phyloP scores from a whole-genome alignment of 1,139 yeast genomes.

The Pichia sp. region DNA sequence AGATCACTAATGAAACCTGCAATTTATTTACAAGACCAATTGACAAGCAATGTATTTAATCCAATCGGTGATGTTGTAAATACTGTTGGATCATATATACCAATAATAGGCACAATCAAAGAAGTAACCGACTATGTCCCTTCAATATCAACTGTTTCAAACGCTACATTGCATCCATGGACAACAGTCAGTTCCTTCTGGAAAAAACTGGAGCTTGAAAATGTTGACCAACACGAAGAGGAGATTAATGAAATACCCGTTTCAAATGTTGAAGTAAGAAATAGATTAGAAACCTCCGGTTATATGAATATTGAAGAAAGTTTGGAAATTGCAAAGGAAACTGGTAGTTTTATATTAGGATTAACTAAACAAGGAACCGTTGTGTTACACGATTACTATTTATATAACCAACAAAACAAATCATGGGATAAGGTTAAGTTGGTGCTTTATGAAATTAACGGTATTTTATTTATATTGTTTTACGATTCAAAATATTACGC shows the following conservation, averaged over 20 bases:
- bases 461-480: slow-evolving; percentile 22
- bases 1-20: slow-evolving; percentile 26
- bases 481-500: slow-evolving; percentile 8
- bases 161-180: slow-evolving; percentile 9
- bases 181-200: slow-evolving; percentile 6
- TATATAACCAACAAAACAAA: slow-evolving; percentile 5
- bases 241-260: background rate
- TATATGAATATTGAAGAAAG: slow-evolving; percentile 10
- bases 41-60: slow-evolving; percentile 24
- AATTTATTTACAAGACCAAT: slow-evolving; percentile 21
- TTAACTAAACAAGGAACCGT: slow-evolving; percentile 17
- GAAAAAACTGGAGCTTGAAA: background rate
- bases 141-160: slow-evolving; percentile 4
- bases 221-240: background rate
- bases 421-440: slow-evolving; percentile 10
- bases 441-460: slow-evolving; percentile 27
- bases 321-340: slow-evolving; percentile 9
- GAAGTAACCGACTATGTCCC: slow-evolving; percentile 3
- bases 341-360: slow-evolving; percentile 25
- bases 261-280: background rate
- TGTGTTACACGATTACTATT: slow-evolving; percentile 13
- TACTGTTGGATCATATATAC: slow-evolving; percentile 20
- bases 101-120: slow-evolving; percentile 7
- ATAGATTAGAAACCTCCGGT: background rate
- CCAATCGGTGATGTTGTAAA: slow-evolving; percentile 24